These are phyloP conservation scores for Fusarium pseudoanthophilum DNA, from an alignment of 2,329 filamentous ascomycete genomes.

Conservation along the genomic window DNA sequence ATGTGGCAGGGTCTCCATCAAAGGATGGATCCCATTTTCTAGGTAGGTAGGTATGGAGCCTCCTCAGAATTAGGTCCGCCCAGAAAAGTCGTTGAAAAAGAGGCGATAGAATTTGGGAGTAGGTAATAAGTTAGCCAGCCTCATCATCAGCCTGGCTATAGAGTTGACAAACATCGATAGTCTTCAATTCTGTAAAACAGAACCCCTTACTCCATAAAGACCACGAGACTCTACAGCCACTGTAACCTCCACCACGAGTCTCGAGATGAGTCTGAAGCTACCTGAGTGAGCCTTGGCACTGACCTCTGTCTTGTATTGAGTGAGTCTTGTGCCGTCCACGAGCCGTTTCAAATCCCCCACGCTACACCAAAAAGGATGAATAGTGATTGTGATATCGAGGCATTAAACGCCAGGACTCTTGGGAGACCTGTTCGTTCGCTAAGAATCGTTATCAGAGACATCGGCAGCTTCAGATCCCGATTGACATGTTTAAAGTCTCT, in stretches of 20 bases:
- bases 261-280: constrained; percentile 18
- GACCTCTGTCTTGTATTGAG: constrained; percentile 5
- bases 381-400: background rate
- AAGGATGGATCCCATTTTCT: constrained; percentile 7
- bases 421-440: background rate
- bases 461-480: constrained; percentile 31
- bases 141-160: background rate
- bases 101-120: constrained; percentile 22
- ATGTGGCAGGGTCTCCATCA: constrained; percentile 24
- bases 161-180: constrained; percentile 2
- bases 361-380: constrained; percentile 1
- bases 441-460: constrained; percentile 2
- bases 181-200: background rate
- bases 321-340: constrained; percentile 8
- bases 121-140: background rate
- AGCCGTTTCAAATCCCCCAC: constrained; percentile 32
- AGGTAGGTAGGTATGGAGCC: background rate
- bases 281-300: constrained; percentile 31
- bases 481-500: constrained; percentile 10
- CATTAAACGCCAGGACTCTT: constrained; percentile 8
- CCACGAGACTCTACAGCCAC: constrained; percentile 2
- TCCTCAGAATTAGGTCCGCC: background rate
- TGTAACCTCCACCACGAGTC: constrained; percentile 22
- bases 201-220: background rate
- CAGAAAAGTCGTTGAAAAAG: constrained; percentile 29